phyloP scores from a whole-genome alignment of 1,139 yeast genomes.

The Suhomyces bribrorum region DNA sequence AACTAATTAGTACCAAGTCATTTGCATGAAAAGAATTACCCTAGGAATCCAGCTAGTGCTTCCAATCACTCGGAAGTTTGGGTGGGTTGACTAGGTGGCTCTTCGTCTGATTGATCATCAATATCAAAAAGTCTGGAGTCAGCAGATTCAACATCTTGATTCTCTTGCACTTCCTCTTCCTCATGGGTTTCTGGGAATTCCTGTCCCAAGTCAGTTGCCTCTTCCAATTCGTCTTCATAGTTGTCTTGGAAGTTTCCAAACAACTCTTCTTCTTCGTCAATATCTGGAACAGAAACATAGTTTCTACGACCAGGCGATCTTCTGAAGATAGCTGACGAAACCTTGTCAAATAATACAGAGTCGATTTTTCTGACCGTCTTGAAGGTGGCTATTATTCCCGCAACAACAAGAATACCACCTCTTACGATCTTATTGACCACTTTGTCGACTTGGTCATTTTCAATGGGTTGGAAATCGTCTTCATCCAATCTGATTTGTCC shows the following conservation, averaged over 20 bases:
- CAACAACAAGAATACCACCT: slow-evolving; percentile 58
- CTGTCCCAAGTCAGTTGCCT: slow-evolving; percentile 20
- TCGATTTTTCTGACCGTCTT: slow-evolving; percentile 41
- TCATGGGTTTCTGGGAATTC: slow-evolving; percentile 13
- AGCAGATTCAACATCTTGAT: slow-evolving; percentile 14
- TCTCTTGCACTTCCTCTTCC: slow-evolving; percentile 8
- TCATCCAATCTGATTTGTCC: slow-evolving; percentile 84
- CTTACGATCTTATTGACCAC: slow-evolving; percentile 62
- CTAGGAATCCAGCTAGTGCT: neutral
- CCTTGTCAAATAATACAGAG: slow-evolving; percentile 35
- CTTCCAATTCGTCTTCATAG: slow-evolving; percentile 50
- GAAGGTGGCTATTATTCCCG: slow-evolving; percentile 44
- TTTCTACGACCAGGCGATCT: slow-evolving; percentile 45
- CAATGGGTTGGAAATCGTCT: slow-evolving; percentile 63
- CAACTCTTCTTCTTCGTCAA: slow-evolving; percentile 49
- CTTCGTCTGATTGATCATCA: slow-evolving; percentile 29
- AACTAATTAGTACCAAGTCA: neutral
- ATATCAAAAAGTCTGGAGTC: slow-evolving; percentile 42
- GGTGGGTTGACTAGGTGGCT: neutral
- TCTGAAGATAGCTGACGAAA: slow-evolving; percentile 37
- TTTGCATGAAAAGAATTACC: neutral
- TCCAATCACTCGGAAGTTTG: neutral
- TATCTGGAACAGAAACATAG: slow-evolving; percentile 46
- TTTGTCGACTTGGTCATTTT: slow-evolving; percentile 63
- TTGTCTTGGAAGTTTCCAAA: slow-evolving; percentile 50